Evolutionary conservation across 768 basidiomycete genomes (phyloP).

Genomic region (Rhizopogon vesiculosus): DNA sequence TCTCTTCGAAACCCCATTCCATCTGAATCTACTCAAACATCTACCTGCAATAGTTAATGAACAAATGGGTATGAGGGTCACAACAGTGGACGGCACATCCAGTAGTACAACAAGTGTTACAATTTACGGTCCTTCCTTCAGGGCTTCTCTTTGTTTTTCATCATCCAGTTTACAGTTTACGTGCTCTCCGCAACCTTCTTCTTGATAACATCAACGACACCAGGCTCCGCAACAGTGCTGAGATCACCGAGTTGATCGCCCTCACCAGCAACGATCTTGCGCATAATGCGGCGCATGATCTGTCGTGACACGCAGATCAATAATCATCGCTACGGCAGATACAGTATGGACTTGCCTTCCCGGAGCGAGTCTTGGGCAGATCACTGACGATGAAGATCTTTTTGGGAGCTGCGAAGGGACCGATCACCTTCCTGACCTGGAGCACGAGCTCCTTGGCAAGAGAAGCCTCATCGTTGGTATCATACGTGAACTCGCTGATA

Average conservation of each 20-base stretch:
- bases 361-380: slow-evolving; percentile 91
- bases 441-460: slow-evolving; percentile 86
- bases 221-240: slow-evolving; percentile 87
- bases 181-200: slow-evolving; percentile 56
- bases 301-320: slow-evolving; percentile 13
- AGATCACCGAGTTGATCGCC: slow-evolving; percentile 95
- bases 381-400: slow-evolving; percentile 80
- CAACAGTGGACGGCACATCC: not conserved
- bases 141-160: not conserved
- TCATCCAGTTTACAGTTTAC: slow-evolving; percentile 15
- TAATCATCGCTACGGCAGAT: not conserved
- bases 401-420: slow-evolving; percentile 97
- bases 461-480: slow-evolving; percentile 60
- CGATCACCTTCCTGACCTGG: slow-evolving; percentile 96
- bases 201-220: slow-evolving; percentile 82
- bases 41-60: not conserved
- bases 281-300: slow-evolving; percentile 95
- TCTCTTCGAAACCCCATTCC: no score
- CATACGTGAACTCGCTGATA: slow-evolving; percentile 75
- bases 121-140: no score
- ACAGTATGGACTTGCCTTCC: slow-evolving; percentile 52
- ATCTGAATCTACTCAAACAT: not conserved
- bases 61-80: not conserved
- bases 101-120: not conserved
- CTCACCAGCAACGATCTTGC: slow-evolving; percentile 94